Base-by-base conservation (phyloP, 768 basidiomycete species). In the Hygrophorus russula region DNA sequence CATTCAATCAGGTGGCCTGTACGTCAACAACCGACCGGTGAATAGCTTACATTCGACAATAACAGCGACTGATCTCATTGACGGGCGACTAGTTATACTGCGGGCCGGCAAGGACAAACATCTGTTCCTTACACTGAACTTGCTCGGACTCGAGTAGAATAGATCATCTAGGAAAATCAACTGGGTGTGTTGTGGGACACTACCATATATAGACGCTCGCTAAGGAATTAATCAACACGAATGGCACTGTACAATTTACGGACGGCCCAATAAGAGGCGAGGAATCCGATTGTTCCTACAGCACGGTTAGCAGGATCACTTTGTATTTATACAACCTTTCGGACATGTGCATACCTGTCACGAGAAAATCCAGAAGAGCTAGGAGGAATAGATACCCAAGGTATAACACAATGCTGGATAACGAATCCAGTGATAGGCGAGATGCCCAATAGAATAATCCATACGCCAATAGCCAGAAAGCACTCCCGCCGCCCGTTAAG, bases 261-360 rank as follows among this genome's bases (percentile, higher is more conserved):
- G 33, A 96, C 75, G n/a, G 87, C 88, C 81, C 87, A 93, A 52
- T 91, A 93, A 4, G 83, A 78, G 15, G 90, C 84, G 32, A 92
- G 67, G 69, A 92, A 96, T 8, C 92, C 92, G 51, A 96, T 89
- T 9, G 88, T 84, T 31, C 89, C 88, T 81, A 54, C 32, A 12
- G 28, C 8, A 40, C 10, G 24, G 24, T 37, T 14, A 36, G 11
- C 32, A 10, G 14, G 4, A 13, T 29, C 3, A 13, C n/a, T 12
- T 13, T 8, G 7, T 28, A n/a, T 24, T 44, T 13, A 13, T 38
- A 12, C 24, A 29, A 36, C 33, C 28, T n/a, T n/a, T 9, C n/a
- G 11, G 37, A 17, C 47, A 31, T 9, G 27, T 40, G 53, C 74
- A 38, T 58, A 80, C 91, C 91, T 43, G 89, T 90, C 44, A 91